These are phyloP conservation scores for Handroanthus guayacan DNA, from an alignment of 257 asterid species.

Conservation along the genomic window DNA sequence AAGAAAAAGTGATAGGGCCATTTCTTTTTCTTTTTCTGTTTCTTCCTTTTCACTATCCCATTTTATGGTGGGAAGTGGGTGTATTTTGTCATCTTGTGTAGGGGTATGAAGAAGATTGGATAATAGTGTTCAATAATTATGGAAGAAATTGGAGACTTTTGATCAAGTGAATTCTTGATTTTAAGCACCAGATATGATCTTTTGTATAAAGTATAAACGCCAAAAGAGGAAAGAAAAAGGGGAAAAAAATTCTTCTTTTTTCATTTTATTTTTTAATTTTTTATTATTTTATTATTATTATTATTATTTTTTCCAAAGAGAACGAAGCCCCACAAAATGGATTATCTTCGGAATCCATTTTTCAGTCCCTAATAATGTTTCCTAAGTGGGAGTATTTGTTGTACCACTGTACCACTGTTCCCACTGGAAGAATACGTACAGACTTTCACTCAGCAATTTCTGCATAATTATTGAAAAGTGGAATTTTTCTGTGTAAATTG, in stretches of 20 bases:
- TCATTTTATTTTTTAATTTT: background rate
- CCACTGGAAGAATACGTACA: too few relatives aligned
- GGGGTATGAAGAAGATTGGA: constrained; percentile 17
- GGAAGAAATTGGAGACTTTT: constrained; percentile 25
- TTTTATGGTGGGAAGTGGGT: constrained; percentile 27
- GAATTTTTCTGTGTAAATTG: constrained; percentile 11
- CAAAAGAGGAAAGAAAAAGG: background rate
- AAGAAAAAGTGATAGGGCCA: constrained; percentile 22
- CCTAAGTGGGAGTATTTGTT: constrained; percentile 42
- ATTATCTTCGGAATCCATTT: constrained; percentile 20
- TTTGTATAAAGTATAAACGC: constrained; percentile 22
- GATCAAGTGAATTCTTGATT: constrained; percentile 39
- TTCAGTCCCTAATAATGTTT: constrained; percentile 27
- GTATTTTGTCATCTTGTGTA: constrained; percentile 32
- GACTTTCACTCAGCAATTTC: constrained; percentile 19
- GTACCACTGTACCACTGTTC: constrained; percentile 22
- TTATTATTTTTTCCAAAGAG: background rate
- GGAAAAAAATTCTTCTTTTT: background rate
- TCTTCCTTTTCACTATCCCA: constrained; percentile 14
- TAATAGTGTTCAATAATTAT: constrained; percentile 29
- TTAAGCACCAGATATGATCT: constrained; percentile 23
- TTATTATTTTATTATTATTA: background rate
- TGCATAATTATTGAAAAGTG: constrained; percentile 1
- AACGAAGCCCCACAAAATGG: constrained; percentile 25
- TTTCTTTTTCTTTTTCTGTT: constrained; percentile 26